These are phyloP conservation scores for Fusarium devonianum DNA, from an alignment of 2,329 filamentous ascomycete genomes.

Conservation along the genomic window DNA sequence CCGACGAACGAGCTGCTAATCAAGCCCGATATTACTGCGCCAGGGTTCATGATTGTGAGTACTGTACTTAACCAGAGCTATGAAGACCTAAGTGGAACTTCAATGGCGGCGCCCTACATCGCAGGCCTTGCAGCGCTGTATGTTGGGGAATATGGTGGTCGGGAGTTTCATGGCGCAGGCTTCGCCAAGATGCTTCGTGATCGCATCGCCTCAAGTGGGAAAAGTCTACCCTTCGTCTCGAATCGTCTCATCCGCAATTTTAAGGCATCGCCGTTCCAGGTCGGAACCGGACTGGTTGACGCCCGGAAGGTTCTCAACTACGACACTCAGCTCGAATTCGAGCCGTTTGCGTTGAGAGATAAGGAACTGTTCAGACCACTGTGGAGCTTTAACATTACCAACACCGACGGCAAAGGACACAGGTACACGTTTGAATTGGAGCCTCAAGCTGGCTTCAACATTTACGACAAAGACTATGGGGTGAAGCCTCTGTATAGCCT, in stretches of 20 bases:
- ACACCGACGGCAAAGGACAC: conserved; percentile 49
- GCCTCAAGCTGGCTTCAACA: conserved; percentile 50
- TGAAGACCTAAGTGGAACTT: conserved; percentile 59
- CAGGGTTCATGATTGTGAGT: conserved; percentile 59
- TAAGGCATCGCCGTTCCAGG: conserved; percentile 49
- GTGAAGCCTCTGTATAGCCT: conserved; percentile 41
- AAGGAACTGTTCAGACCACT: conserved; percentile 51
- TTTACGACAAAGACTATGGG: conserved; percentile 42
- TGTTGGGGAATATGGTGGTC: conserved; percentile 52
- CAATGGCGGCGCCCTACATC: conserved; percentile 63
- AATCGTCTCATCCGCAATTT: conserved; percentile 31
- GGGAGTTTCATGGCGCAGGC: conserved; percentile 47
- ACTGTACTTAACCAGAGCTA: conserved; percentile 55
- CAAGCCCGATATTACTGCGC: conserved; percentile 59
- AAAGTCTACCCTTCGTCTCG: conserved; percentile 43
- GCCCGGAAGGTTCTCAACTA: conserved; percentile 54
- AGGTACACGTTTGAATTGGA: conserved; percentile 53
- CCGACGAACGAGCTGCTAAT: conserved; percentile 59
- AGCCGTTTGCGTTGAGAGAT: conserved; percentile 58
- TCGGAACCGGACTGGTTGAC: conserved; percentile 57
- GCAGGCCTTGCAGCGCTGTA: conserved; percentile 59
- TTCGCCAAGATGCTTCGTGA: conserved; percentile 45
- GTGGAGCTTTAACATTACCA: conserved; percentile 52
- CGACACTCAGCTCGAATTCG: conserved; percentile 47
- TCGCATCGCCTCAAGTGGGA: conserved; percentile 48